Conservation (phyloP, 2,329 filamentous ascomycete genomes). For the Pezicula carpinea region DNA sequence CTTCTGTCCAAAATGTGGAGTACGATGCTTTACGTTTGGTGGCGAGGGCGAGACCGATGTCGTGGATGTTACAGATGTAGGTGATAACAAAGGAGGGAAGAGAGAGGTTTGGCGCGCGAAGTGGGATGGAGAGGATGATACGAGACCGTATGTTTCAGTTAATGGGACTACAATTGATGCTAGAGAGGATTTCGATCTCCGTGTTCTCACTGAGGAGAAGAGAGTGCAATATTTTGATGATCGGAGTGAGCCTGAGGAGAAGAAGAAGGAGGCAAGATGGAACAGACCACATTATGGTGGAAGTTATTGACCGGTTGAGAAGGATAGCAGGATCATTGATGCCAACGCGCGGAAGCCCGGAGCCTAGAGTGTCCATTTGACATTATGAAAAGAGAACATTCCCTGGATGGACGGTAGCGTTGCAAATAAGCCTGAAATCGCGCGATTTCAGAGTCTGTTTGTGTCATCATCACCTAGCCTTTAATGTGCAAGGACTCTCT, state of each 20-base stretch:
- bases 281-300: conserved; percentile 24
- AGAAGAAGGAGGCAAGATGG: conserved; percentile 22
- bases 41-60: conserved; percentile 28
- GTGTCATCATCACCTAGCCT: too few species aligned
- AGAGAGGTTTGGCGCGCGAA: conserved; percentile 24
- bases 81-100: conserved; percentile 20
- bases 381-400: too few species aligned
- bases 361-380: conserved; percentile 6
- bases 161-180: conserved; percentile 24
- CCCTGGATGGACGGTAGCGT: too few species aligned
- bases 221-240: conserved; percentile 25
- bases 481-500: too few species aligned
- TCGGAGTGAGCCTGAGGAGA: conserved; percentile 19
- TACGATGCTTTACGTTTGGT: conserved; percentile 35
- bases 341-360: conserved; percentile 6
- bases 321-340: conserved; percentile 10
- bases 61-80: conserved; percentile 19
- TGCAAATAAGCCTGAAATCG: too few species aligned
- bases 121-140: conserved; percentile 22
- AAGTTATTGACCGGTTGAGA: conserved; percentile 22
- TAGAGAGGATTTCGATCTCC: conserved; percentile 25
- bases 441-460: too few species aligned
- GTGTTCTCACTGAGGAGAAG: conserved; percentile 24
- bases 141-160: conserved; percentile 23
- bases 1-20: conserved; percentile 41